Evolutionary conservation across 164 flowering plant genomes (phyloP), one percentile per base, ranked within the genome.

Genomic region (Magnolia changhungtana): DNA sequence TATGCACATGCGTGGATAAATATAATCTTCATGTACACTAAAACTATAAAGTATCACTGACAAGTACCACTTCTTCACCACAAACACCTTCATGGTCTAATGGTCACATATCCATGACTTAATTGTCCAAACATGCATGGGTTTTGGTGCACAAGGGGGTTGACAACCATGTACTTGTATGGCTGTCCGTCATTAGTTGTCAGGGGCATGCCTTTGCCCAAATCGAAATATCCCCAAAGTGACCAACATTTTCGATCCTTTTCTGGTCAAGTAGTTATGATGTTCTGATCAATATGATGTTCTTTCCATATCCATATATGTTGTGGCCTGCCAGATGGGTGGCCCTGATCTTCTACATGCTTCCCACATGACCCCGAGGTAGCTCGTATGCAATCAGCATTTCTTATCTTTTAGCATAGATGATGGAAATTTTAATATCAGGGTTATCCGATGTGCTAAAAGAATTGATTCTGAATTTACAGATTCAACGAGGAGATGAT

Each of bases 401-500:
- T 3, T 66, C 29, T 23, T 23, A 66, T 24, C 24, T 66, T 23
- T 66, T 19, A 20, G 19, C 24, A 21, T 66, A 66, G 21, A 66
- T 27, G 9, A 66, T 66, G 69, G 29, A 66, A 11, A 24, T 13
- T 19, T 24, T 21, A 6, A 45, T 68, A 31, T 29, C n/a, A 31
- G 18, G 16, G 19, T 29, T 29, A 68, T 68, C 21, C 4, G 9
- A n/a, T 19, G 5, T 20, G 29, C 24, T 21, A 65, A 65, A 68
- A 24, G 31, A 7, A 2, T 29, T 29, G 9, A 29, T 19, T 68
- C 19, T 68, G 71, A 37, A 66, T 63, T 67, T 27, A 45, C 86
- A 95, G 98, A 88, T 95, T 95, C 79, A 89, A 90, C 81, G 99
- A 95, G 81, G 98, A 95, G 88, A 92, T 89, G 94, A 95, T 95